These are phyloP conservation scores for Citrus maxima DNA, from an alignment of 345 rosid genomes.

Conservation along the genomic window DNA sequence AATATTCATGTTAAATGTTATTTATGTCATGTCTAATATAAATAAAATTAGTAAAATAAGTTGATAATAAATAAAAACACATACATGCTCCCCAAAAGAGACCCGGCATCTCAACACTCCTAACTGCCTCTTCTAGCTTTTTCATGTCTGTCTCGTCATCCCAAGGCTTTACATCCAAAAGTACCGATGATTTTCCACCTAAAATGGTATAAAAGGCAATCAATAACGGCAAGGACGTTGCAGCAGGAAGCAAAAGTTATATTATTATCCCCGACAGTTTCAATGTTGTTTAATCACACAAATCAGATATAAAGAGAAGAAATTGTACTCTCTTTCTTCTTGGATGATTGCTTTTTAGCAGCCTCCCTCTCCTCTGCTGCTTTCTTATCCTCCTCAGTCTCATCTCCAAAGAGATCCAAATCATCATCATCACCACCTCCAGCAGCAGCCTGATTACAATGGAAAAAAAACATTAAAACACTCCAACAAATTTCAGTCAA, in stretches of 20 bases:
- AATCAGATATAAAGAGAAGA: background rate
- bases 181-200: constrained; percentile 96
- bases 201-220: background rate
- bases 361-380: constrained; percentile 90
- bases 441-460: constrained; percentile 35
- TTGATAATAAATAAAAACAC: constrained; percentile 8
- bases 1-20: background rate
- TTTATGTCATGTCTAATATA: background rate
- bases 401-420: constrained; percentile 91
- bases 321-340: constrained; percentile 74
- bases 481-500: background rate
- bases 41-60: background rate
- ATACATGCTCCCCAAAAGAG: constrained; percentile 95
- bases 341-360: constrained; percentile 56
- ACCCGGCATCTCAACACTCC: constrained; percentile 74
- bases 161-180: constrained; percentile 94
- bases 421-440: constrained; percentile 78
- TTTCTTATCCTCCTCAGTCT: constrained; percentile 95
- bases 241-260: background rate
- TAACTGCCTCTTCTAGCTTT: constrained; percentile 76
- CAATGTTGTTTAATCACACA: no score
- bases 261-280: background rate
- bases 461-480: background rate
- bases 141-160: constrained; percentile 99
- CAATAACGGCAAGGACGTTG: background rate